Evolutionary conservation across 2,329 filamentous ascomycete genomes (phyloP).

Genomic region (Ceratocystis harringtonii): DNA sequence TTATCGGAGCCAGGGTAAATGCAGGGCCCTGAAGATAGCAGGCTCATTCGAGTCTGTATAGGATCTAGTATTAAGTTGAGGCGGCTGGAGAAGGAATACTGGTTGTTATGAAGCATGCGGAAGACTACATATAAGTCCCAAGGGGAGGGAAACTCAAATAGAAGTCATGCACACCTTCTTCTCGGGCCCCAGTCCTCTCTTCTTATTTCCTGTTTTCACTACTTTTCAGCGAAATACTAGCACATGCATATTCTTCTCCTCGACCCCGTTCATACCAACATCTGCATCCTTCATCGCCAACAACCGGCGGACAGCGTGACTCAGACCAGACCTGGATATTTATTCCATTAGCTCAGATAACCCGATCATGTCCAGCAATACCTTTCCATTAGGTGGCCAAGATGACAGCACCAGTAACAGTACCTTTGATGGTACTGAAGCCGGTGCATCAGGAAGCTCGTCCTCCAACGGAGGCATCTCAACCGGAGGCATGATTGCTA

Average conservation of each 20-base stretch:
- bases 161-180: not conserved
- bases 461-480: slow-evolving; percentile 48
- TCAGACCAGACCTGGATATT: not conserved
- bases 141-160: not conserved
- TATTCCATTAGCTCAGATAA: not conserved
- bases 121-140: not conserved
- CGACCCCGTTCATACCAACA: no score
- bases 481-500: slow-evolving; percentile 54
- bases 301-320: not conserved
- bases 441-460: slow-evolving; percentile 50
- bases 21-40: not conserved
- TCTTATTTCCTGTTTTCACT: not conserved
- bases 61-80: not conserved
- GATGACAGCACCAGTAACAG: slow-evolving; percentile 20
- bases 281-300: not conserved
- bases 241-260: no score
- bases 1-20: not conserved
- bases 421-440: slow-evolving; percentile 34
- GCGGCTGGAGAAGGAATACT: not conserved
- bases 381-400: slow-evolving; percentile 31
- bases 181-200: not conserved
- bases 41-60: not conserved
- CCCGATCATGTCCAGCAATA: slow-evolving; percentile 23
- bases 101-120: not conserved
- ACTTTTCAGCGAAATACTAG: no score